Evolutionary conservation across 257 asterid genomes (phyloP), one percentile per base, ranked within the genome.

Genomic region (Petrea volubilis): DNA sequence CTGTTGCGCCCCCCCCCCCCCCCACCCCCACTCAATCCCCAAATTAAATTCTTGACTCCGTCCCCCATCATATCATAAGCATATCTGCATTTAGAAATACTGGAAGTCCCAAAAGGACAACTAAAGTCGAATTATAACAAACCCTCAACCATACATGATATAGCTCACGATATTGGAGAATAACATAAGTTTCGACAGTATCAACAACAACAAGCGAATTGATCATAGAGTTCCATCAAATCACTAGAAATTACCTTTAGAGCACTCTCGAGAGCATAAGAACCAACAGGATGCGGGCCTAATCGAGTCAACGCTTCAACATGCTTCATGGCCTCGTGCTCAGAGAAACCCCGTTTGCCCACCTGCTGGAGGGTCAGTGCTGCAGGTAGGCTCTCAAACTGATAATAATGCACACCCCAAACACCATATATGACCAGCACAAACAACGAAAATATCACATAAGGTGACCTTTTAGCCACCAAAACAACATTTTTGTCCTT

Each of bases 291-390:
- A 75, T 91, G 99, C 0, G 99, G 99, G 56, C 99, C 99, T 34
- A 94, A 77, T 71, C 57, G 81, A 53, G 93, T 67, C 88, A 94
- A 80, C 3, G 89, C 93, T 66, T 70, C 44, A 9, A 91, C 97
- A 70, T 91, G 99, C 78, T 85, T 84, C 85, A 94, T 76, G 20
- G 97, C 96, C 83, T 85, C 96, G 2, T 81, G 67, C 88, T 94
- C 99, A 4, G 99, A 88, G 61, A 94, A 94, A 2, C 98, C 99
- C 71, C 99, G 82, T 79, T 91, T 94, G 13, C 99, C 99, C 4
- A 66, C 99, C 61, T 82, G 92, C 64, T 82, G 74, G 25, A 87
- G 84, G 8, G 83, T 49, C 74, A 89, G 69, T 0, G 98, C 92
- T 0, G 33, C 64, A 7, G 98, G 99, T 55, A 94, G 76, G 55